A percentile compares a stretch with the other conserved stretches of the same genome.
phyloP scores from a whole-genome alignment of 306 rosid genomes.

The Mimosa bimucronata region DNA sequence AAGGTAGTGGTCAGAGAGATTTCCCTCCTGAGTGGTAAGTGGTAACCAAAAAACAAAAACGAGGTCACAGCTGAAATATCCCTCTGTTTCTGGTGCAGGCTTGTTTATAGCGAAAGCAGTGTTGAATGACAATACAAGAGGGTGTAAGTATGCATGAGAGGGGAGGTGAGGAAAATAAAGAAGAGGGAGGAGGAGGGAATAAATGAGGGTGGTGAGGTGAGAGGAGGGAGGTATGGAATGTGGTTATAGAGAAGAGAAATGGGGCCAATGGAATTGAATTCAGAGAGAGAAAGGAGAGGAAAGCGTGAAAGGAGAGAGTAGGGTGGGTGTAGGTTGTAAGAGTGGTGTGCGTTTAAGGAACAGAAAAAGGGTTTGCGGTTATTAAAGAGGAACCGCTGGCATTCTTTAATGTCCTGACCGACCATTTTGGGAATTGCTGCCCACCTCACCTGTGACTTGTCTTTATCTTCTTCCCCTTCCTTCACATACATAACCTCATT shows the following conservation, averaged over 20 bases:
- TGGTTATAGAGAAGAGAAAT: background rate
- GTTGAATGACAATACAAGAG: background rate
- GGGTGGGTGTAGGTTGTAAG: conserved; percentile 20
- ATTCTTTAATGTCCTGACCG: conserved; percentile 34
- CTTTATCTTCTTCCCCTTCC: background rate
- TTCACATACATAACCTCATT: background rate
- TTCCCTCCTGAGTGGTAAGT: background rate
- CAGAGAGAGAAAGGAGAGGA: background rate
- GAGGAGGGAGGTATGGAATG: background rate
- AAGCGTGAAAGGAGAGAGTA: background rate
- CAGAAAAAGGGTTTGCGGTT: background rate
- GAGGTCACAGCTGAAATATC: background rate
- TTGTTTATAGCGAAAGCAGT: background rate
- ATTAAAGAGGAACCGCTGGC: conserved; percentile 40
- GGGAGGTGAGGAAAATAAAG: too few relatives aligned
- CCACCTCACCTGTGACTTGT: background rate
- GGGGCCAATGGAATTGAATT: background rate
- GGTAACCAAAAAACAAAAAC: background rate
- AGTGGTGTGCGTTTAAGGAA: background rate
- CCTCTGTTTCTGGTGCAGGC: background rate
- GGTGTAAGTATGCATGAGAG: background rate
- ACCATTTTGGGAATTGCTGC: background rate
- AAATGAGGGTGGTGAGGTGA: background rate
- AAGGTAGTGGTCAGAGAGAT: too few relatives aligned
- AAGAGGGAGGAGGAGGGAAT: background rate